Percentiles rank a stretch among this genome's conserved stretches.
Conservation (phyloP, 2,329 filamentous ascomycete genomes). For the Trichoderma hamatum region DNA sequence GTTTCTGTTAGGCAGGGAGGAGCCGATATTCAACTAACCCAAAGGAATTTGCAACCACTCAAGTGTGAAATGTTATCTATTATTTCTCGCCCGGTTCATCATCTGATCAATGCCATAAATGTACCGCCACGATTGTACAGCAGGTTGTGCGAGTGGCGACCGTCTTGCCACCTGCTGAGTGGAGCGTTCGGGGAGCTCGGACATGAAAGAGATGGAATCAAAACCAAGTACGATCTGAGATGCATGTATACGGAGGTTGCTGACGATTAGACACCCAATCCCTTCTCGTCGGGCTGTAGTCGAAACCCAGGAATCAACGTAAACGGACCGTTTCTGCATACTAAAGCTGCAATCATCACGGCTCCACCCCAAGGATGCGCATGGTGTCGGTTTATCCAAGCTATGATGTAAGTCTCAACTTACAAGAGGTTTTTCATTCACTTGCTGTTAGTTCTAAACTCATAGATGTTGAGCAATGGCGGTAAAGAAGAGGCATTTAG, state of each 20-base stretch:
- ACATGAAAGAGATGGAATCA: neutral
- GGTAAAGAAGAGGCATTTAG: neutral
- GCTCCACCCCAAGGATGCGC: neutral
- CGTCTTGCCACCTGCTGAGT: neutral
- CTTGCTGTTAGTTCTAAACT: neutral
- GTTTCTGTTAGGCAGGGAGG: neutral
- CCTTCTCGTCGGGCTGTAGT: neutral
- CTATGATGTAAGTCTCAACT: neutral
- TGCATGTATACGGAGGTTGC: neutral
- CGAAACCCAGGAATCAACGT: neutral
- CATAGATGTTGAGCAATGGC: no score
- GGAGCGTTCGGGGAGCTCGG: constrained; percentile 23
- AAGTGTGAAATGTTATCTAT: neutral
- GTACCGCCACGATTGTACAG: neutral
- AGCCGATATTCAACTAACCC: neutral
- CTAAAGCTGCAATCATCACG: neutral
- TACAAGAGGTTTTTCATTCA: neutral
- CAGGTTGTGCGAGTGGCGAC: neutral
- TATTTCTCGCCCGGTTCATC: neutral
- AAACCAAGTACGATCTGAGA: neutral
- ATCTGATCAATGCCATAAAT: neutral
- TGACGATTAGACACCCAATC: neutral
- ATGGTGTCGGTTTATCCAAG: neutral
- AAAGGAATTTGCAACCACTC: neutral
- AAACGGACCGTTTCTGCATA: constrained; percentile 4